Evolutionary conservation across 192 early-diverging fungal genomes (phyloP), one percentile per base, ranked within the genome.

Genomic region (Entophlyctis luteolus): DNA sequence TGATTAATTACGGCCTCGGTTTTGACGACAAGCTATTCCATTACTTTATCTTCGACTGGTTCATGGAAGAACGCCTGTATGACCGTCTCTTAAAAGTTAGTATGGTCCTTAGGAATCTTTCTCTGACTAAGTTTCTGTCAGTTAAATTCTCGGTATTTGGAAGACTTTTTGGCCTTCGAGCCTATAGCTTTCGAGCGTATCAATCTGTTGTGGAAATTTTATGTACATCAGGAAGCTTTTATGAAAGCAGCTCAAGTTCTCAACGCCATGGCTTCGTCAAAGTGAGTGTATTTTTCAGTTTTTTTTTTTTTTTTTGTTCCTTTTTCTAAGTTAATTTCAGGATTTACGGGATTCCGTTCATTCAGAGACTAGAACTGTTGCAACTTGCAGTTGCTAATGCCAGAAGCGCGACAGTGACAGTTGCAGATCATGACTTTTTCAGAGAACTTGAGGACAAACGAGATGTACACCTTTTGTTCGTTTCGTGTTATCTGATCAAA

Each of bases 301-400:
- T 57, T 25, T 1, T 28, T 36, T 29, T 31, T 12, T 59, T 46
- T 42, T 38, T 49, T 10, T 31, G 49, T 31, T 16, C 4, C 18
- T 58, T 47, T 29, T 47, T 45, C 8, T 46, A 8, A 23, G 34
- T 34, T 2, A 20, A 54, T 34, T 47, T 0, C n/a, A 47, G 46
- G 23, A 49, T 23, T 3, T 54, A 62, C 29, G 5, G 14, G 3
- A 28, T 70, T 50, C 29, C 42, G 8, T 70, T 70, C 46, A 18
- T 53, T 18, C 22, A 60, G 33, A 55, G 68, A 18, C 36, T 62
- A 4, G 48, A 70, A 33, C 31, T 60, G 12, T 49, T 70, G 33
- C 68, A 70, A 37, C 34, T 70, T 31, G 68, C 68, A 23, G 59
- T 62, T 5, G 48, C 68, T 10, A 60, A 70, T 37, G 68, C 68